These are phyloP conservation scores for Metarhizium sp. DNA, from an alignment of 2,329 filamentous ascomycete species.

Conservation along the genomic window DNA sequence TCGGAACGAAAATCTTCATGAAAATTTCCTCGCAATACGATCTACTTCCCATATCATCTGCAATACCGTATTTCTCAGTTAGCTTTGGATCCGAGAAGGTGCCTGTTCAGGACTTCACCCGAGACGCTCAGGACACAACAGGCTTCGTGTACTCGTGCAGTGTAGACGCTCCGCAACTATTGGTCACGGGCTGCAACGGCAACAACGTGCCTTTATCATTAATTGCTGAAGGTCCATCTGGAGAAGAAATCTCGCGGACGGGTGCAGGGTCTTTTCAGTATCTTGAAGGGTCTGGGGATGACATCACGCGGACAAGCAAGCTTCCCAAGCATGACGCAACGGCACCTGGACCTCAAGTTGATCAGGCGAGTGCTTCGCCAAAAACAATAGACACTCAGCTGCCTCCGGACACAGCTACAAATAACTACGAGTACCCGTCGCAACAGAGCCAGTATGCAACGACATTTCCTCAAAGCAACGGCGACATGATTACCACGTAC, in stretches of 20 bases:
- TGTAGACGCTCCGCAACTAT: conserved; percentile 57
- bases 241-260: conserved; percentile 42
- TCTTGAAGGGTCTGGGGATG: conserved; percentile 39
- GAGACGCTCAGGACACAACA: conserved; percentile 45
- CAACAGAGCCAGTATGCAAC: conserved; percentile 30
- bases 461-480: conserved; percentile 30
- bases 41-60: conserved; percentile 48
- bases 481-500: conserved; percentile 48
- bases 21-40: conserved; percentile 70
- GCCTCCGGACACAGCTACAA: conserved; percentile 29
- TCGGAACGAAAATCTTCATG: conserved; percentile 62
- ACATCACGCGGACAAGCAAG: conserved; percentile 29
- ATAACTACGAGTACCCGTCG: conserved; percentile 37
- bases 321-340: conserved; percentile 26
- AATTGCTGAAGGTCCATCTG: conserved; percentile 40
- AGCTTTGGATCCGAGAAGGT: conserved; percentile 73
- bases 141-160: conserved; percentile 64
- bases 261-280: conserved; percentile 38
- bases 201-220: conserved; percentile 47
- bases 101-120: conserved; percentile 48
- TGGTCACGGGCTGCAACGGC: conserved; percentile 39
- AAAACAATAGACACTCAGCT: conserved; percentile 30
- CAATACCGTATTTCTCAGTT: conserved; percentile 50
- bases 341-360: conserved; percentile 24
- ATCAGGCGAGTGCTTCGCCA: conserved; percentile 32